phyloP scores from a whole-genome alignment of 768 basidiomycete species.

The Leccinum barrowsii region DNA sequence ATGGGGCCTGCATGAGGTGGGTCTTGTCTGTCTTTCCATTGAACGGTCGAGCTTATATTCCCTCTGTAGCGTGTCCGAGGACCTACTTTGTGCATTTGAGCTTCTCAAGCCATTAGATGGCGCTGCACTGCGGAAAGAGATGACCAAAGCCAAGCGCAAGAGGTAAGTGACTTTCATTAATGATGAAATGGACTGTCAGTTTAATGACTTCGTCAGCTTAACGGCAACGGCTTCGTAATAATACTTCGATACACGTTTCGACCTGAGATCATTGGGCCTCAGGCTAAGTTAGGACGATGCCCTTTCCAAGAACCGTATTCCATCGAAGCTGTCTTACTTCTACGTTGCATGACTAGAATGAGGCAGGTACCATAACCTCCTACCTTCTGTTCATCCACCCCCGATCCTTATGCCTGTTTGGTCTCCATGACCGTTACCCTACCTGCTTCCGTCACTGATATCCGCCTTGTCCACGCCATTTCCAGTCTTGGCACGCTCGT shows the following conservation, averaged over 20 bases:
- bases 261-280: constrained; percentile 8
- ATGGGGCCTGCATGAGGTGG: constrained; percentile 92
- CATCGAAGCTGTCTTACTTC: constrained; percentile 22
- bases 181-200: background rate
- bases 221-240: constrained; percentile 34
- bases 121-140: constrained; percentile 92
- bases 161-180: constrained; percentile 46
- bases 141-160: constrained; percentile 98
- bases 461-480: constrained; percentile 17
- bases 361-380: constrained; percentile 28
- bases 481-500: constrained; percentile 22
- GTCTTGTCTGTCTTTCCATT: constrained; percentile 11
- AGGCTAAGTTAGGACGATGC: background rate
- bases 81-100: constrained; percentile 96
- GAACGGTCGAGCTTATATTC: constrained; percentile 12
- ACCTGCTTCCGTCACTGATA: constrained; percentile 31
- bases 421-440: constrained; percentile 26
- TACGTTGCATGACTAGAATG: constrained; percentile 22
- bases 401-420: constrained; percentile 19
- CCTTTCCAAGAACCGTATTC: constrained; percentile 14
- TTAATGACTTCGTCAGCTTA: constrained; percentile 19
- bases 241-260: background rate
- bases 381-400: constrained; percentile 15
- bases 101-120: constrained; percentile 94
- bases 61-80: constrained; percentile 80